Conservation (phyloP, 1,139 yeast species). For the Arxiozyma slooffiae region DNA sequence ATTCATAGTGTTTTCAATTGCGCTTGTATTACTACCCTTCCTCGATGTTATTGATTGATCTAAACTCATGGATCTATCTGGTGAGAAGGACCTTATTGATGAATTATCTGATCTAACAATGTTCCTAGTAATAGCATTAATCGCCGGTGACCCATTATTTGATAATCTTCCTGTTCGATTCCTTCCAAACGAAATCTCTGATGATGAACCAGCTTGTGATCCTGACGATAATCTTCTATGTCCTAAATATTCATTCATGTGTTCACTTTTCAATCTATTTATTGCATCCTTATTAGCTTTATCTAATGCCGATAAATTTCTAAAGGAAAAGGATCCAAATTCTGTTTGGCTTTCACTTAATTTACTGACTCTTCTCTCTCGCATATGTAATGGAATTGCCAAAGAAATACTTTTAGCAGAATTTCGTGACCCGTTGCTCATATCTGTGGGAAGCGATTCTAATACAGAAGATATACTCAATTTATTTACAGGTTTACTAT, state of each 20-base stretch:
- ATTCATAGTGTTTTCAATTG: slow-evolving; percentile 1
- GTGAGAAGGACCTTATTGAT: slow-evolving; percentile 21
- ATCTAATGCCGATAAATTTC: slow-evolving; percentile 82
- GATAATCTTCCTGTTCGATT: slow-evolving; percentile 9
- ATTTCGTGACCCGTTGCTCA: slow-evolving; percentile 10
- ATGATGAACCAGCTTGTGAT: slow-evolving; percentile 30
- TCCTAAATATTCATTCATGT: slow-evolving; percentile 39
- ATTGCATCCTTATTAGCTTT: slow-evolving; percentile 91
- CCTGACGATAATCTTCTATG: slow-evolving; percentile 26
- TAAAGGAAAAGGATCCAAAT: slow-evolving; percentile 86
- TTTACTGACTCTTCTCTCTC: slow-evolving; percentile 59
- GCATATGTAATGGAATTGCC: slow-evolving; percentile 46
- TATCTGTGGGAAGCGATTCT: slow-evolving; percentile 18
- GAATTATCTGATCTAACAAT: slow-evolving; percentile 20
- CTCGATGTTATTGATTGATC: slow-evolving; percentile 15
- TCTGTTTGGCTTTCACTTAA: slow-evolving; percentile 65
- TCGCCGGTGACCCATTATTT: slow-evolving; percentile 10
- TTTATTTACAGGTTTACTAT: slow-evolving; percentile 18
- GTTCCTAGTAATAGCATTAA: slow-evolving; percentile 7
- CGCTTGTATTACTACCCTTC: slow-evolving; percentile 16
- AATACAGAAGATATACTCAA: slow-evolving; percentile 27
- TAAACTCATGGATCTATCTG: slow-evolving; percentile 19
- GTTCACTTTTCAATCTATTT: slow-evolving; percentile 75
- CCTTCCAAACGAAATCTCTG: slow-evolving; percentile 22
- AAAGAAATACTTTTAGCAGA: slow-evolving; percentile 34